phyloP scores from a whole-genome alignment of 768 basidiomycete genomes.

The Dendrothele bispora region DNA sequence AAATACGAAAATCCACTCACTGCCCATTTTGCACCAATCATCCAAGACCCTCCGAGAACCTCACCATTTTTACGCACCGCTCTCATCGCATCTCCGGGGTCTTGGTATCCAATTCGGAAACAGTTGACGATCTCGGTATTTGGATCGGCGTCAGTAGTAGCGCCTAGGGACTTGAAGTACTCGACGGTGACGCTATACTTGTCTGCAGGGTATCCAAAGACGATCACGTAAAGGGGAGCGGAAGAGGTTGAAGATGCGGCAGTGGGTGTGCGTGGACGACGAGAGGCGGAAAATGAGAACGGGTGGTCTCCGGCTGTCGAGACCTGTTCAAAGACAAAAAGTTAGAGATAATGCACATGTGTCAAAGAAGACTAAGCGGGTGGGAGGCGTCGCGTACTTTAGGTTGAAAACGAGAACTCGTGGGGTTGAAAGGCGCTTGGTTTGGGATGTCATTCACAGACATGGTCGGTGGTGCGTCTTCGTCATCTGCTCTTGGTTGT shows the following conservation, averaged over 20 bases:
- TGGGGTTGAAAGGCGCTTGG: constrained; percentile 46
- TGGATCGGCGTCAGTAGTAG: constrained; percentile 65
- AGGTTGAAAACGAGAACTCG: constrained; percentile 43
- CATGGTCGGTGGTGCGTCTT: constrained; percentile 76
- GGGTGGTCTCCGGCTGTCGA: background rate
- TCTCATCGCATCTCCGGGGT: constrained; percentile 71
- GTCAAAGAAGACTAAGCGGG: background rate
- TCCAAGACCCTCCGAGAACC: constrained; percentile 68
- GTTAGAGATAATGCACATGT: background rate
- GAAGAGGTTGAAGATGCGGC: constrained; percentile 20
- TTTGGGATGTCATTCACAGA: constrained; percentile 78
- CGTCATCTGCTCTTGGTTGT: constrained; percentile 60
- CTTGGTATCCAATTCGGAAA: constrained; percentile 75
- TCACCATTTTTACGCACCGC: constrained; percentile 86
- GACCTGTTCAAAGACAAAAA: background rate
- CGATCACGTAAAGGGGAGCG: constrained; percentile 63
- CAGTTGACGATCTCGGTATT: constrained; percentile 75
- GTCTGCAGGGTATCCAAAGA: constrained; percentile 89
- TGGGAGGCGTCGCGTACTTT: constrained; percentile 34
- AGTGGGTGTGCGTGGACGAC: constrained; percentile 27
- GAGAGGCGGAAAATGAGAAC: constrained; percentile 37
- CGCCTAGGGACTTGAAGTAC: constrained; percentile 74
- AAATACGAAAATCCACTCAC: constrained; percentile 46
- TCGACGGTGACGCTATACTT: constrained; percentile 70
- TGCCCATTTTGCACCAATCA: constrained; percentile 87